These are phyloP conservation scores for Blastobotrys ciferrii DNA, from an alignment of 1,139 yeast species.

Conservation along the genomic window DNA sequence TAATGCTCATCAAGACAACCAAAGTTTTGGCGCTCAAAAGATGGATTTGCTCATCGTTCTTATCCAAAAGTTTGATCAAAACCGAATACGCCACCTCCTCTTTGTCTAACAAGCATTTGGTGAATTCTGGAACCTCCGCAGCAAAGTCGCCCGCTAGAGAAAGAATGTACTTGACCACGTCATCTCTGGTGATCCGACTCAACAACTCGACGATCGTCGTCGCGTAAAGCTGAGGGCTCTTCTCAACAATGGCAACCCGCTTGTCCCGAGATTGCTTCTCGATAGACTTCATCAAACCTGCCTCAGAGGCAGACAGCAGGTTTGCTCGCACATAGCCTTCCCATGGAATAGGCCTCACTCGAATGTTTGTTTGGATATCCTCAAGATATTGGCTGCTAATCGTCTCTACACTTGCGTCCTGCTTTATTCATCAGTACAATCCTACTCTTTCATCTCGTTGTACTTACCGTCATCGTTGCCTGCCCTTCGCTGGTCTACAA, in stretches of 20 bases:
- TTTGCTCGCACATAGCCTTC: slow-evolving; percentile 82
- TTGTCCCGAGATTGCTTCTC: slow-evolving; percentile 47
- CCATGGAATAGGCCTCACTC: slow-evolving; percentile 90
- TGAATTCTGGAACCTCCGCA: slow-evolving; percentile 48
- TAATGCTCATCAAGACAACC: slow-evolving; percentile 35
- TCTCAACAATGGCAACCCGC: slow-evolving; percentile 32
- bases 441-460: background rate
- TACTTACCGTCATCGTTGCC: background rate
- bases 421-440: background rate
- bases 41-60: slow-evolving; percentile 40
- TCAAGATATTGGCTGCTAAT: slow-evolving; percentile 57
- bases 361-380: slow-evolving; percentile 70
- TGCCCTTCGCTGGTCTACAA: too few relatives aligned
- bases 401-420: slow-evolving; percentile 4
- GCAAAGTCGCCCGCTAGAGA: slow-evolving; percentile 67
- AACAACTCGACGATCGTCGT: slow-evolving; percentile 56
- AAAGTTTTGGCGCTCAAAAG: slow-evolving; percentile 37
- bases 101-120: slow-evolving; percentile 45
- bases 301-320: slow-evolving; percentile 63
- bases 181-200: slow-evolving; percentile 56
- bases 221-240: slow-evolving; percentile 54
- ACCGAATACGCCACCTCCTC: slow-evolving; percentile 52
- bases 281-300: slow-evolving; percentile 60
- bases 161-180: slow-evolving; percentile 69
- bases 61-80: slow-evolving; percentile 49